Evolutionary conservation across 805 yeast species (phyloP).

Genomic region (Kodamaea kakaduensis): DNA sequence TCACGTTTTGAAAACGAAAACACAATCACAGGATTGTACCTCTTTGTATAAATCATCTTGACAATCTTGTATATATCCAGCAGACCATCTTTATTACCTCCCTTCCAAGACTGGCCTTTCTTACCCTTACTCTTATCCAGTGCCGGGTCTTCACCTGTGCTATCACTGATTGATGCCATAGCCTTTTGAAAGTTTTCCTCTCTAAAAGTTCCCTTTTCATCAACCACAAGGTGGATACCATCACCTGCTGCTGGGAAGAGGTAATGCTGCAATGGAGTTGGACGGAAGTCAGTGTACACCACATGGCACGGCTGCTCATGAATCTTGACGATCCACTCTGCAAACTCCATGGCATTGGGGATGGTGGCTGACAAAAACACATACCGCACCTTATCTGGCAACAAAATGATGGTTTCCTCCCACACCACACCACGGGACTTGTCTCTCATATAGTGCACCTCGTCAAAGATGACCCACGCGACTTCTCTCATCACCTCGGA

Average conservation of each 20-base stretch:
- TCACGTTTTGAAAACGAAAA: constrained; percentile 97
- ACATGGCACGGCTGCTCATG: constrained; percentile 98
- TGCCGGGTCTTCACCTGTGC: constrained; percentile 78
- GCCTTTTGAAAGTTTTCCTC: constrained; percentile 99
- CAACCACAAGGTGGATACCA: constrained; percentile 96
- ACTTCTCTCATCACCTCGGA: constrained; percentile 98
- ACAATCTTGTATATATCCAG: constrained; percentile 95
- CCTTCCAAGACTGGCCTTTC: constrained; percentile 79
- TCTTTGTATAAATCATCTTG: constrained; percentile 95
- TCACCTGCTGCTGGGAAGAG: constrained; percentile 98
- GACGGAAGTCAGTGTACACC: constrained; percentile 97
- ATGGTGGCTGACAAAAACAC: constrained; percentile 94
- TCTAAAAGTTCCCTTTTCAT: constrained; percentile 91
- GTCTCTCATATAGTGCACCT: constrained; percentile 98
- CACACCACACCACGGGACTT: constrained; percentile 98
- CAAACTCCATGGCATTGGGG: constrained; percentile 97
- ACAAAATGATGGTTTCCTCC: constrained; percentile 95
- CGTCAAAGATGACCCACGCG: constrained; percentile 98
- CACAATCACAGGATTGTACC: constrained; percentile 96
- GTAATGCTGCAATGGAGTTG: constrained; percentile 97
- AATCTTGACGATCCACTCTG: constrained; percentile 95
- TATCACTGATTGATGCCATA: constrained; percentile 86
- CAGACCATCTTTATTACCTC: constrained; percentile 71
- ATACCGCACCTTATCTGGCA: constrained; percentile 94
- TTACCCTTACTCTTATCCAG: constrained; percentile 61